phyloP scores from a whole-genome alignment of 768 basidiomycete species.

The Termitomyces heimii region DNA sequence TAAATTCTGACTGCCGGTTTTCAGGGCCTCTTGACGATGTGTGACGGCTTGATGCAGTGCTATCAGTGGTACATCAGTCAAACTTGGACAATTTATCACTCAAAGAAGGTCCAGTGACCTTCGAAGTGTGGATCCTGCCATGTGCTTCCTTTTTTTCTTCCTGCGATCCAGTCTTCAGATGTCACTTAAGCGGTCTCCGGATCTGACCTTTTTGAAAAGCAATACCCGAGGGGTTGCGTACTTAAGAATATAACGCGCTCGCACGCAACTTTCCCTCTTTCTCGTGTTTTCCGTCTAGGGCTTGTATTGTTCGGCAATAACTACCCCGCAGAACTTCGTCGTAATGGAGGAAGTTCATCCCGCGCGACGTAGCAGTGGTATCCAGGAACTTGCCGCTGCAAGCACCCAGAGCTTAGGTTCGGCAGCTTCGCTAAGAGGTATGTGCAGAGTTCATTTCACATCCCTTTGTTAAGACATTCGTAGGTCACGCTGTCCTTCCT shows the following conservation, averaged over 20 bases:
- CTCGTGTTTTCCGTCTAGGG: slow-evolving; percentile 12
- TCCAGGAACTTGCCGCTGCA: slow-evolving; percentile 23
- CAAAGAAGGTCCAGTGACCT: slow-evolving; percentile 16
- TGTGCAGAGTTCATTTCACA: background rate
- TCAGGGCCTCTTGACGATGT: background rate
- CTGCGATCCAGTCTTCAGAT: slow-evolving; percentile 18
- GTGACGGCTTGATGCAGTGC: background rate
- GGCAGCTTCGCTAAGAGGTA: slow-evolving; percentile 29
- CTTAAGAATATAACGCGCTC: slow-evolving; percentile 8
- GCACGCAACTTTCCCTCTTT: slow-evolving; percentile 2
- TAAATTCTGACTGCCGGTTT: background rate
- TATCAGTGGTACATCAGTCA: background rate
- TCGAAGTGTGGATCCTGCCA: slow-evolving; percentile 14
- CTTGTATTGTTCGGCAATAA: slow-evolving; percentile 7
- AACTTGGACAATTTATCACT: background rate
- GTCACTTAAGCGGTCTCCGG: slow-evolving; percentile 2
- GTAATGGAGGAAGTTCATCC: slow-evolving; percentile 29
- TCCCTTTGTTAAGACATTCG: background rate
- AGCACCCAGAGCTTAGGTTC: slow-evolving; percentile 26
- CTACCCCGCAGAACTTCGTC: slow-evolving; percentile 12
- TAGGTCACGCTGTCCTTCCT: slow-evolving; percentile 29
- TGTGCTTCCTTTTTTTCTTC: slow-evolving; percentile 21
- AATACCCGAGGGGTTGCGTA: slow-evolving; percentile 4
- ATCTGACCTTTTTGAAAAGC: slow-evolving; percentile 4
- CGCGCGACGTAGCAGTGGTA: slow-evolving; percentile 30